These are phyloP conservation scores for Aspergillus persii DNA, from an alignment of 2,329 filamentous ascomycete species.

Conservation along the genomic window DNA sequence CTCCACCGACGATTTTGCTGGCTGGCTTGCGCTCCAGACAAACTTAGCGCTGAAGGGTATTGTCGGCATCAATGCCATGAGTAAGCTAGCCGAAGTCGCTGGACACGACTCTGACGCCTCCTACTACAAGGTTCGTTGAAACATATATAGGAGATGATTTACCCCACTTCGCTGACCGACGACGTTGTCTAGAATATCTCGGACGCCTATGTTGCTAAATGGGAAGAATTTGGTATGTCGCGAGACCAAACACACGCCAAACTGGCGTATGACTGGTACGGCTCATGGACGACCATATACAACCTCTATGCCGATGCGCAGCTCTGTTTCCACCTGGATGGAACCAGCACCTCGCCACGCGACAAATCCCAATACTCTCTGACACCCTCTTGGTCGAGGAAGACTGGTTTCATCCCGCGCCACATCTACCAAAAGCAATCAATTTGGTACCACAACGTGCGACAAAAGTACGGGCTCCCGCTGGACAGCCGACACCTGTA, in stretches of 20 bases:
- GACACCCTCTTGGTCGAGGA: constrained; percentile 20
- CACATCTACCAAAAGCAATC: constrained; percentile 76
- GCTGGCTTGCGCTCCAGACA: constrained; percentile 73
- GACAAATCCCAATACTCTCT: background rate
- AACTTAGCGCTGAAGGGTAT: constrained; percentile 83
- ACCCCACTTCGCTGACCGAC: constrained; percentile 4
- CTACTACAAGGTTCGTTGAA: constrained; percentile 53
- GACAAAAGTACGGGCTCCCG: constrained; percentile 78
- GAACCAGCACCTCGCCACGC: constrained; percentile 32
- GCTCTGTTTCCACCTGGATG: constrained; percentile 71
- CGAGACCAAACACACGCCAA: constrained; percentile 69
- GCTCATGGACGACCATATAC: constrained; percentile 81
- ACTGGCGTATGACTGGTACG: constrained; percentile 75
- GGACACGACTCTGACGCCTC: constrained; percentile 56
- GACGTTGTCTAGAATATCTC: constrained; percentile 51
- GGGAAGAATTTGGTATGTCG: constrained; percentile 70
- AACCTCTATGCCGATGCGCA: constrained; percentile 79
- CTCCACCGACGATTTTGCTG: constrained; percentile 81
- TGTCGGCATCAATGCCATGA: constrained; percentile 76
- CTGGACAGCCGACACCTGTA: constrained; percentile 80
- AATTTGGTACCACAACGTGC: constrained; percentile 74
- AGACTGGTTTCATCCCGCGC: constrained; percentile 65
- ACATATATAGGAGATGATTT: background rate
- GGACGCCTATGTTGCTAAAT: constrained; percentile 67
- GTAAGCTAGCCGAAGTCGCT: constrained; percentile 63